Percentiles rank a stretch among this genome's conserved stretches.
Evolutionary conservation across 257 asterid species (phyloP).

Genomic region (Gentiana dahurica): DNA sequence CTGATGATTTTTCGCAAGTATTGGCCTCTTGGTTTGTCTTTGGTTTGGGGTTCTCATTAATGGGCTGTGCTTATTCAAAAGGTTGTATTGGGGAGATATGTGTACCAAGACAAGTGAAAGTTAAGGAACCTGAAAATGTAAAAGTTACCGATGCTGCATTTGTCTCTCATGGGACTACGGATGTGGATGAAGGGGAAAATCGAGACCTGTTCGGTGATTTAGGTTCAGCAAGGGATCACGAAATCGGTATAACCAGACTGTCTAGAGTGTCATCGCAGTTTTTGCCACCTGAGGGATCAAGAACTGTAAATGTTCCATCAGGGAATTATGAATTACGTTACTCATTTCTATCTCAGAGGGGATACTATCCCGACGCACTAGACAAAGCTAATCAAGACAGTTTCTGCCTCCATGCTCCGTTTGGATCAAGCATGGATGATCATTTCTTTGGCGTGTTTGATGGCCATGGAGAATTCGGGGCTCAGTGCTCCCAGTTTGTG

Average conservation of each 20-base stretch:
- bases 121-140: constrained; percentile 34
- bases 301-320: constrained; percentile 60
- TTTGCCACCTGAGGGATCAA: constrained; percentile 77
- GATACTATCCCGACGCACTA: constrained; percentile 95
- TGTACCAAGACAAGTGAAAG: constrained; percentile 52
- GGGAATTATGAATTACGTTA: constrained; percentile 60
- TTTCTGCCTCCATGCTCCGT: constrained; percentile 87
- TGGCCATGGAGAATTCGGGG: constrained; percentile 94
- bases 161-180: constrained; percentile 48
- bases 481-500: constrained; percentile 84
- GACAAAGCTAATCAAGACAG: constrained; percentile 97
- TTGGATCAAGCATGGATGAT: constrained; percentile 67
- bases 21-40: constrained; percentile 24
- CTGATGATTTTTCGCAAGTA: constrained; percentile 31
- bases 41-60: constrained; percentile 33
- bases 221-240: constrained; percentile 46
- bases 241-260: constrained; percentile 62
- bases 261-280: constrained; percentile 81
- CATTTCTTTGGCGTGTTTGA: constrained; percentile 95
- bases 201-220: constrained; percentile 45
- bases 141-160: constrained; percentile 43
- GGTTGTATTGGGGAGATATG: constrained; percentile 79
- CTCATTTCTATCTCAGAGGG: constrained; percentile 89
- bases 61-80: constrained; percentile 92
- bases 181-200: constrained; percentile 44